Conservation (phyloP, 2,329 filamentous ascomycete genomes). For the Penicillium griseofulvum region DNA sequence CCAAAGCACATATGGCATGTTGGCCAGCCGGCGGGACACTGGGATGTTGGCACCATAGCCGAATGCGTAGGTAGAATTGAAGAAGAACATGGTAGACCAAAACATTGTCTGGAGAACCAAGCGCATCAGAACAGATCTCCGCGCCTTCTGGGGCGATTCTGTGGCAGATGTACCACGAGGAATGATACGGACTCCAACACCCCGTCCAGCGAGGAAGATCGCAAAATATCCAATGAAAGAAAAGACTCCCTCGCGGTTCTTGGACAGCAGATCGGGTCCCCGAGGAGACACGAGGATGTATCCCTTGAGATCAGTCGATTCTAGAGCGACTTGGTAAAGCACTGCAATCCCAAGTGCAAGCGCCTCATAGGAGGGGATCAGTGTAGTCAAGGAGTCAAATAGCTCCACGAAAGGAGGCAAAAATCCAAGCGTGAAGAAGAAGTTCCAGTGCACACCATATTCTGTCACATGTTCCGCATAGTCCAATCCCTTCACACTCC, state of each 20-base stretch:
- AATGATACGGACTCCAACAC: conserved; percentile 75
- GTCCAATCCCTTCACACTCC: conserved; percentile 88
- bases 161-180: conserved; percentile 56
- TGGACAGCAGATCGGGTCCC: conserved; percentile 69
- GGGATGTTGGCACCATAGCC: conserved; percentile 64
- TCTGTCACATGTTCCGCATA: conserved; percentile 97
- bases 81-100: conserved; percentile 69
- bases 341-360: conserved; percentile 68
- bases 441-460: conserved; percentile 99
- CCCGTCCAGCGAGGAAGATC: conserved; percentile 88
- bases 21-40: conserved; percentile 86
- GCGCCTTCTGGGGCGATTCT: conserved; percentile 44
- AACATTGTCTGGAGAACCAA: conserved; percentile 63
- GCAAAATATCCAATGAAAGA: conserved; percentile 91
- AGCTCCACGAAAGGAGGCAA: conserved; percentile 85
- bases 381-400: conserved; percentile 68
- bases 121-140: conserved; percentile 60
- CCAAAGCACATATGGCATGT: conserved; percentile 92
- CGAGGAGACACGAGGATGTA: conserved; percentile 82
- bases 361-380: conserved; percentile 73
- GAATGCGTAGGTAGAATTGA: conserved; percentile 66
- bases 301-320: conserved; percentile 72
- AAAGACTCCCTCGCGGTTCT: conserved; percentile 94
- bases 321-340: conserved; percentile 71
- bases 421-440: conserved; percentile 93